Evolutionary conservation across 768 basidiomycete genomes (phyloP), one percentile per base, ranked within the genome.

Genomic region (Candolleomyces efflorescens): DNA sequence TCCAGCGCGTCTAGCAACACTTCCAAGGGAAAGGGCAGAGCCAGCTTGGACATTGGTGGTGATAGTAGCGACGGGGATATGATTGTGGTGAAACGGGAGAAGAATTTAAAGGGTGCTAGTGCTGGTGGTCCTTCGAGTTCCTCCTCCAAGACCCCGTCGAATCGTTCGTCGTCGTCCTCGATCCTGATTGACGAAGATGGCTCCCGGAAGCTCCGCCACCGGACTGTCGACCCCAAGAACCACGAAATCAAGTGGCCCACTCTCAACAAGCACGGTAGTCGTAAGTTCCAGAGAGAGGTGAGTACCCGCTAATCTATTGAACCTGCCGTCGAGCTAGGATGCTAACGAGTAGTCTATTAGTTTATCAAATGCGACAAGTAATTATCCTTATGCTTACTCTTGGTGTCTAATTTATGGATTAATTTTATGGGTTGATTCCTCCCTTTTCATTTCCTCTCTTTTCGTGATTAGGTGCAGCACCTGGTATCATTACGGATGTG

Each of bases 401-500:
- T 36, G 6, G 27, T 38, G 22, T 6, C 13, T 44, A 24, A 13
- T 41, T 50, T 26, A 17, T 37, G 43, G 20, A 50, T 58, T 43
- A 54, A 55, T 53, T 10, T 36, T 24, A 18, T 53, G 10, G 7
- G 37, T 36, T 13, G 17, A 13, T n/a, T n/a, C 51, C 13, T 22
- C 32, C 37, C 15, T 36, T 38, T n/a, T 53, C 37, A 17, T 27
- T 26, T 9, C n/a, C 15, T n/a, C 36, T 12, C 20, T 17, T 36
- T 52, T 53, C 13, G 24, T 49, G 17, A n/a, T n/a, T 27, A 78
- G 77, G 18, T 80, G 77, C 54, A 67, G 69, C 4, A 50, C 60
- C 56, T 80, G 81, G 81, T 81, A 77, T 55, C 81, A 82, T 56
- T 80, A 75, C 58, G 80, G 76, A 2, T 82, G 81, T 59, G 73